Base-by-base conservation (phyloP, 148 eudicot genomes). In the Oxyria digyna region DNA sequence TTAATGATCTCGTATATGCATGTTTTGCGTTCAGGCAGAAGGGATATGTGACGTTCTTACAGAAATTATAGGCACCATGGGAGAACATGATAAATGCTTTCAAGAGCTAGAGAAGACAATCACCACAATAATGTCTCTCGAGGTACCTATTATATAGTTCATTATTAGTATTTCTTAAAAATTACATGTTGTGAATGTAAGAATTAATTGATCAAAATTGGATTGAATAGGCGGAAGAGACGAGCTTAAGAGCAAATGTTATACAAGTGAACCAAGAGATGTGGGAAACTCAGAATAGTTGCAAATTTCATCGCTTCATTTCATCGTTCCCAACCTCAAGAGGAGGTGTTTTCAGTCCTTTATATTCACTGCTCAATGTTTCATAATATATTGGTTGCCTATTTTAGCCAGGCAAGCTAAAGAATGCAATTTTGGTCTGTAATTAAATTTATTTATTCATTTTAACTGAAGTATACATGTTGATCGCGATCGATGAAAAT, bases 31-130 rank as follows among this genome's bases (percentile, higher is more conserved):
- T 33, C 77, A 89, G 97, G 82, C 73, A 42, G 93, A 85, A 78
- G 81, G 68, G 42, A 73, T 72, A 49, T 75, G 91, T 68, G 80
- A 74, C 35, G 64, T 80, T 48, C 76, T 85, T 8, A 83, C 78
- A 26, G 84, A 92, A 78, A 84, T 92, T 18, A 24, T 64, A 37
- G 24, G 70, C 4, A 76, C 74, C 49, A 75, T 82, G 49, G 80
- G 79, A 65, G 80, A 84, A 67, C 85, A 89, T 50, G 74, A 71
- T 41, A 89, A 81, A 46, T 80, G 75, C 67, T 78, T 84, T 35
- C 67, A 72, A 74, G 87, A 85, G 62, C 71, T 91, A 20, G 73
- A 84, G 20, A 77, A 72, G 50, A 54, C 73, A 65, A 77, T 87
- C 21, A 63, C 75, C 4, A 15, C 67, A 1, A 62, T 87, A 49